Base-by-base conservation (phyloP, 305 asterid species). In the Petunia hybrid region DNA sequence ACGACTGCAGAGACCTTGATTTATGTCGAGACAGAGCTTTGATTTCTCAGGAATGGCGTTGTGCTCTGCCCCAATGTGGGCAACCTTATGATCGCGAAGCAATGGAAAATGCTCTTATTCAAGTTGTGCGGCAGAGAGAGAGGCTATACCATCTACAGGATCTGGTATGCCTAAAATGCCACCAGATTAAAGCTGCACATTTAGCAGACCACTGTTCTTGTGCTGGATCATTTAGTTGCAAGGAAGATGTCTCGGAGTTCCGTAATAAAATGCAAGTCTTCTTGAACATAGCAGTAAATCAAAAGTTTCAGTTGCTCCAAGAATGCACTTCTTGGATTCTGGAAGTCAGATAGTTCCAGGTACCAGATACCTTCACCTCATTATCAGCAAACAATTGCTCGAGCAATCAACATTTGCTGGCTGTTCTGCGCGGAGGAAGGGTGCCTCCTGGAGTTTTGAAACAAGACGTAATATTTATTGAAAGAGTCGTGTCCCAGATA, bases 1-100 rank as follows among this genome's bases (percentile, higher is more conserved):
- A 91, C 74, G 98, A 91, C 87, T 91, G 96, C 86, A 91, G 97
- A 87, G 99, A 95, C 83, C 90, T 95, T 55, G 97, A 95, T 81
- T 86, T 95, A 82, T 83, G 93, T 87, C 90, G 90, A 43, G 99
- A 91, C 89, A 82, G 87, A 80, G 74, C 90, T 45, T 85, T 94
- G 85, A 80, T 78, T 4, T 85, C 85, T 85, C 94, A 88, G 86
- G 97, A 94, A 82, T 95, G 99, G 99, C 87, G 84, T 8, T 95
- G 99, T 80, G 87, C 88, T 8, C 93, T 90, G 79, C 88, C 97
- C 71, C 95, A 89, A 40, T 95, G 99, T 71, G 97, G 90, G 80
- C 99, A 95, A 81, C 98, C 97, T 42, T 95, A 94, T 70, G 94
- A 94, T 74, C 93, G 90, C 39, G 97, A 92, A 85, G 86, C 87